Base-by-base conservation (phyloP, 2,329 filamentous ascomycete genomes). In the Cytospora piceicola region DNA sequence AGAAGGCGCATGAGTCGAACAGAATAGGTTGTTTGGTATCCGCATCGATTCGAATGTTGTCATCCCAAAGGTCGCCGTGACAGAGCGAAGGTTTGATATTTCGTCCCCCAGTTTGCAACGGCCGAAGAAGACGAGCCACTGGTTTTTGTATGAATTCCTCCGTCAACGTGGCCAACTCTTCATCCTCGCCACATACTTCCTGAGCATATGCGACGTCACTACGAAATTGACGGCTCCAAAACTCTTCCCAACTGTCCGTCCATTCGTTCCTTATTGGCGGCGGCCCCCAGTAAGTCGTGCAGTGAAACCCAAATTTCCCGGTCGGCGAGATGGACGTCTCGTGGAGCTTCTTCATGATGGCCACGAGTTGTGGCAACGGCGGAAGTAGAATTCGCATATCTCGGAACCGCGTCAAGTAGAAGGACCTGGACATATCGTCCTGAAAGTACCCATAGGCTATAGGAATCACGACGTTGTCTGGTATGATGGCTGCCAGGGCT, bases 31-130 rank as follows among this genome's bases (percentile, higher is more conserved):
- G 58, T 1, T 68, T 70, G 1, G 72, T 77, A 4, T 73, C 67
- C 8, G 64, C 56, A 34, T 79, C 73, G 0, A 75, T 72, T 0
- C 71, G 73, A 5, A 73, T 61, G 67, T 82, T 82, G 4, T 68
- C 77, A 60, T 75, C 72, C 79, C 79, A 82, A 4, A 82, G 69
- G 61, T 82, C 78, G 0, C 78, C 78, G 57, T 84, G 81, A 1
- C 83, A 72, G 2, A 84, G 72, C 0, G 72, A 75, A 1, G 81
- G 81, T 58, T 78, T 79, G 4, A 84, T 68, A 0, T 34, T 72
- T n/a, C 78, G 72, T 1, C 80, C 79, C 0, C 75, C 74, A 2
- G 69, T 77, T 64, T 82, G 77, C 2, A 84, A 72, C 1, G 79
- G 78, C 7, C 79, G 67, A 6, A 84, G 71, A 0, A 84, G 72